Percentiles rank a stretch among this genome's conserved stretches.
These are phyloP conservation scores for Diophrys sp. DNA, from an alignment of 73 alveolate genomes.

Conservation along the genomic window DNA sequence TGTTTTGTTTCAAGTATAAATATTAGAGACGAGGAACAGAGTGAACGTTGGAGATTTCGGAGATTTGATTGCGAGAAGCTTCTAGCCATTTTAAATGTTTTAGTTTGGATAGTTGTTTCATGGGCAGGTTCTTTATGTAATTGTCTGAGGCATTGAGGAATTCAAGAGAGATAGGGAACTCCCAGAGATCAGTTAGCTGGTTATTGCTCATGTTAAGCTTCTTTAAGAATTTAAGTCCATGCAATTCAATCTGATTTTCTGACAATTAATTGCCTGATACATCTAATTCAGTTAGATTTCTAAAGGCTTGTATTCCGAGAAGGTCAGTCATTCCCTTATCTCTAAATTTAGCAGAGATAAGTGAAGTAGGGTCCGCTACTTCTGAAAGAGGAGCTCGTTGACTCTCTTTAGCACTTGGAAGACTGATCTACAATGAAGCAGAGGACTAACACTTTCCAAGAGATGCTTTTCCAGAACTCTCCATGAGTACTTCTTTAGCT, in stretches of 20 bases:
- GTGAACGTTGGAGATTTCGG: constrained; percentile 1
- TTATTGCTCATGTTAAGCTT: constrained; percentile 28
- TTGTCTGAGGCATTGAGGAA: constrained; percentile 6
- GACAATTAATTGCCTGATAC: constrained; percentile 25
- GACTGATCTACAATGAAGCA: too few species aligned
- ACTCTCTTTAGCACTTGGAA: too few species aligned
- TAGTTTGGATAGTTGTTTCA: neutral
- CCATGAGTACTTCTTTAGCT: too few species aligned
- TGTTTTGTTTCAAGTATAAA: constrained; percentile 11
- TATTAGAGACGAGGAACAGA: constrained; percentile 17
- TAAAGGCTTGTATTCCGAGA: constrained; percentile 15
- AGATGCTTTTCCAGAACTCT: too few species aligned
- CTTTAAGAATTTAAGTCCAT: constrained; percentile 17
- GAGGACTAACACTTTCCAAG: too few species aligned
- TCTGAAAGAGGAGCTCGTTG: too few species aligned
- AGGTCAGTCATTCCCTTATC: constrained; percentile 26
- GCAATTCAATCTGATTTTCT: constrained; percentile 5
- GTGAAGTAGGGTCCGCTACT: constrained; percentile 24
- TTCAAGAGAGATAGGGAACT: constrained; percentile 16
- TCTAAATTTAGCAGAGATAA: constrained; percentile 30
- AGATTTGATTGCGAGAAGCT: constrained; percentile 6
- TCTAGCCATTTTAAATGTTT: constrained; percentile 22
- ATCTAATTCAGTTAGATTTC: constrained; percentile 29
- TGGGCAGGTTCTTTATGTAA: neutral
- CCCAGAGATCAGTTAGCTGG: constrained; percentile 16